Percentiles rank a stretch among this genome's conserved stretches.
Conservation (phyloP, 805 yeast species). For the Monosporozyma siamensis region DNA sequence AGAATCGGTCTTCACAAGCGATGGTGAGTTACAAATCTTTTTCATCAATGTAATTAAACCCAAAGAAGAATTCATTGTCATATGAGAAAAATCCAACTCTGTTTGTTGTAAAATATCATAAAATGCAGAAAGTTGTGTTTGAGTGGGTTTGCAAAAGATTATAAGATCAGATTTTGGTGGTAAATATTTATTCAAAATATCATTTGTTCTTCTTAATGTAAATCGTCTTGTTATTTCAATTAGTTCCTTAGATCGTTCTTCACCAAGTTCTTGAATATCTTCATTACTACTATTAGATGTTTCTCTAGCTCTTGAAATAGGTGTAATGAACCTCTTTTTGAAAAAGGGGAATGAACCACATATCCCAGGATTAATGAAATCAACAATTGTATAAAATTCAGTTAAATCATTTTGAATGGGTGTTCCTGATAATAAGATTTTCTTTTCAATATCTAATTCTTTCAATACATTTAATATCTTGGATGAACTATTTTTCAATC, state of each 20-base stretch:
- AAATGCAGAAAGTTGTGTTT: slow-evolving; percentile 48
- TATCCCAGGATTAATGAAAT: slow-evolving; percentile 78
- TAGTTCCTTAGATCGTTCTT: slow-evolving; percentile 51
- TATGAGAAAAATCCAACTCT: slow-evolving; percentile 22
- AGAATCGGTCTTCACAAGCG: slow-evolving; percentile 44
- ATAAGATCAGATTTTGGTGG: slow-evolving; percentile 71
- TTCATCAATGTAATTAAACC: slow-evolving; percentile 64
- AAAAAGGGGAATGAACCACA: slow-evolving; percentile 54
- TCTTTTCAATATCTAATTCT: slow-evolving; percentile 42
- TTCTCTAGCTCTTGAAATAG: slow-evolving; percentile 67
- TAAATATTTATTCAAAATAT: slow-evolving; percentile 45
- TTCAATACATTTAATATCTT: slow-evolving; percentile 61
- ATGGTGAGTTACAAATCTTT: slow-evolving; percentile 78
- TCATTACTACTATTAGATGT: slow-evolving; percentile 45
- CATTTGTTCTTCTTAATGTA: slow-evolving; percentile 63
- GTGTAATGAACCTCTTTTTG: slow-evolving; percentile 54
- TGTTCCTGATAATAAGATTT: slow-evolving; percentile 73
- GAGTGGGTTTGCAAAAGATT: slow-evolving; percentile 69
- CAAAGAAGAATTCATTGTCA: slow-evolving; percentile 38
- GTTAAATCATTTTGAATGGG: slow-evolving; percentile 87
- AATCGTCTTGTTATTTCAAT: slow-evolving; percentile 55
- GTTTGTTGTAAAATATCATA: slow-evolving; percentile 34
- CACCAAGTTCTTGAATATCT: slow-evolving; percentile 46
- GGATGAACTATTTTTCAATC: slow-evolving; percentile 66
- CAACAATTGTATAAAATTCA: slow-evolving; percentile 73